Evolutionary conservation across 2,329 filamentous ascomycete genomes (phyloP), one percentile per base, ranked within the genome.

Genomic region (Cytospora piceae): DNA sequence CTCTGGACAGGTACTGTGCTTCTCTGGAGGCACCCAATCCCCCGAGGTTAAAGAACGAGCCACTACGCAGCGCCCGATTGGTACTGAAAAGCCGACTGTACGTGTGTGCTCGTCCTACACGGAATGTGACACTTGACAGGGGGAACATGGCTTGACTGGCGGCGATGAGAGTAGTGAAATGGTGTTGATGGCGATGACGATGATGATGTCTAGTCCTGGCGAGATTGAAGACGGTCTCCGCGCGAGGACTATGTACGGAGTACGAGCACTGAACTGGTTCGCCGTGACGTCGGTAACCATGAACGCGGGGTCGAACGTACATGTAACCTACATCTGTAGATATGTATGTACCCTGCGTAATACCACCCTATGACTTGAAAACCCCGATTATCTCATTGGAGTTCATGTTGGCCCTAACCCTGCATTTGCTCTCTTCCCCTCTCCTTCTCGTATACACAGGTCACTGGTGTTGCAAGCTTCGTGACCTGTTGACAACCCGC

Each of bases 11-110:
- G 17, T 63, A 67, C 22, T 66, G 51, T 27, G 66, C 56, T 15
- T 65, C 63, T 49, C 66, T 63, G 32, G 63, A 63, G n/a, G 56
- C 58, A 37, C 58, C 66, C 54, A 67, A 27, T 17, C 59, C 63
- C 17, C 55, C 51, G 20, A 67, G 63, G 63, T 67, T 60, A 52
- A 63, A 63, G 63, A 65, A 46, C 1, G 53, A 12, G 32, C 56
- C 32, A 20, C 52, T 58, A n/a, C 24, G 51, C 51, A 39, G 3
- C 14, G 59, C 14, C 14, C 22, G 20, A 24, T 24, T 61, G 14
- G 63, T 65, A 53, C 63, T 61, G 58, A 65, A 65, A 7, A 9
- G 22, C 42, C 46, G 46, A 24, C 9, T 49, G 46, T 22, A 7
- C 11, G 46, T 49, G 46, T 3, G 11, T 22, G n/a, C n/a, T 49